These are phyloP conservation scores for Ophiostoma pallidulum DNA, from an alignment of 2,329 filamentous ascomycete species.

Conservation along the genomic window DNA sequence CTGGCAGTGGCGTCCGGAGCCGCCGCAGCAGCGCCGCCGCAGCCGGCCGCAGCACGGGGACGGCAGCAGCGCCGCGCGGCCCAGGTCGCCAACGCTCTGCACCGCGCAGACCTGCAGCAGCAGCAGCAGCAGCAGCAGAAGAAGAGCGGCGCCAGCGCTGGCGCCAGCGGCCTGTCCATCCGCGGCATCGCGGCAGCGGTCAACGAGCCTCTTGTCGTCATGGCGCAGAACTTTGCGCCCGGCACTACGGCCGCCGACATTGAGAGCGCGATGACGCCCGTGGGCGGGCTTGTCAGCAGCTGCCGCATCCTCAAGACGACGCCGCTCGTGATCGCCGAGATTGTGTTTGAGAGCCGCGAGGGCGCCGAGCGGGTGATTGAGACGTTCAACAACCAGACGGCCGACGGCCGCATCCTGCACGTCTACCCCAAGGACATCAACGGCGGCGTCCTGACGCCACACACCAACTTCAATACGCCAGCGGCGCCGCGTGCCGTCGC, in stretches of 20 bases:
- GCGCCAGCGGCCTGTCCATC: slow-evolving; percentile 53
- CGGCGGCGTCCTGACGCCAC: slow-evolving; percentile 7
- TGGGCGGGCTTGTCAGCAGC: slow-evolving; percentile 58
- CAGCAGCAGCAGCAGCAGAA: slow-evolving; percentile 10
- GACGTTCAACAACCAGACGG: slow-evolving; percentile 71
- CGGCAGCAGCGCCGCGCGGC: slow-evolving; percentile 27
- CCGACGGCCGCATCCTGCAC: slow-evolving; percentile 63
- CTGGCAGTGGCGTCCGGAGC: not conserved
- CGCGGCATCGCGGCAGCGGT: slow-evolving; percentile 53
- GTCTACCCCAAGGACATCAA: slow-evolving; percentile 56
- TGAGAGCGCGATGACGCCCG: slow-evolving; percentile 67
- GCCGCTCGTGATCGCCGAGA: slow-evolving; percentile 68
- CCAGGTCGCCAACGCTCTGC: slow-evolving; percentile 37
- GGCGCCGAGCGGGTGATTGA: slow-evolving; percentile 66
- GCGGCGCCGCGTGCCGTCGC: slow-evolving; percentile 24
- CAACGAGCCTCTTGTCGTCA: slow-evolving; percentile 51
- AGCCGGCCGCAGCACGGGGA: slow-evolving; percentile 5
- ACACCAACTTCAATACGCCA: slow-evolving; percentile 12
- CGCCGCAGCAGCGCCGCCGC: slow-evolving; percentile 11
- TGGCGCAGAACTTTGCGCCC: slow-evolving; percentile 73
- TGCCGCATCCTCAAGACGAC: slow-evolving; percentile 58
- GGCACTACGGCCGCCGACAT: slow-evolving; percentile 77
- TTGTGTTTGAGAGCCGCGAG: slow-evolving; percentile 62
- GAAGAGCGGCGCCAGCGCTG: not conserved
- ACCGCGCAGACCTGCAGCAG: slow-evolving; percentile 27